Conservation (phyloP, 2,329 filamentous ascomycete genomes). For the Colletotrichum abscissum region DNA sequence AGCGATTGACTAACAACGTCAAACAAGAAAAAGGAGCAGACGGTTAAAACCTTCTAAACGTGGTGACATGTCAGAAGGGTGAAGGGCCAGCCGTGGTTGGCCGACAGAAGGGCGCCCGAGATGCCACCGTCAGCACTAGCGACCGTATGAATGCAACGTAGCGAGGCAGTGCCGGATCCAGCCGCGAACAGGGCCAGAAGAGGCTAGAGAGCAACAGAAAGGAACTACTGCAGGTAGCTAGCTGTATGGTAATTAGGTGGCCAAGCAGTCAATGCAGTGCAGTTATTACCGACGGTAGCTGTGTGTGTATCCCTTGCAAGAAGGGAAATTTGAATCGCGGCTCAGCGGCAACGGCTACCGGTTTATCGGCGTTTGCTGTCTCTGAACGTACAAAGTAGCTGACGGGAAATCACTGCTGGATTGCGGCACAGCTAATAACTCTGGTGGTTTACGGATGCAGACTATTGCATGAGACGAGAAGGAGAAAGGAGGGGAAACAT, state of each 20-base stretch:
- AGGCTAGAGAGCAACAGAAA: neutral
- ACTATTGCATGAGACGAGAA: no score
- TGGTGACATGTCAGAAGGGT: neutral
- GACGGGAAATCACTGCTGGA: neutral
- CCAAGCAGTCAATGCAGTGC: neutral
- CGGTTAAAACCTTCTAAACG: neutral
- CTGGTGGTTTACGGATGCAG: neutral
- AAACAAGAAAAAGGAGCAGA: neutral
- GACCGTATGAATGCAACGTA: neutral
- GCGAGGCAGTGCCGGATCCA: neutral
- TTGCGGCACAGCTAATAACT: neutral
- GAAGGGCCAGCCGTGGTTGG: neutral
- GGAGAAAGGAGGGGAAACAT: no score
- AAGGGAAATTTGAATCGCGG: neutral
- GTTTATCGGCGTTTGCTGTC: no score
- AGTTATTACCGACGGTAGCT: no score
- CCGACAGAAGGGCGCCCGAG: neutral
- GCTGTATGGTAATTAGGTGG: neutral
- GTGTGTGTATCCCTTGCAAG: neutral
- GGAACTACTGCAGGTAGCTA: neutral
- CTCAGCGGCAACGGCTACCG: neutral
- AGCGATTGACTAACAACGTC: neutral
- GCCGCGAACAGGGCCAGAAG: neutral
- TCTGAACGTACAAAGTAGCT: neutral
- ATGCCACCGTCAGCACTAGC: constrained; percentile 22